Evolutionary conservation across 2,329 filamentous ascomycete genomes (phyloP).

Genomic region (Exophiala bonariae): DNA sequence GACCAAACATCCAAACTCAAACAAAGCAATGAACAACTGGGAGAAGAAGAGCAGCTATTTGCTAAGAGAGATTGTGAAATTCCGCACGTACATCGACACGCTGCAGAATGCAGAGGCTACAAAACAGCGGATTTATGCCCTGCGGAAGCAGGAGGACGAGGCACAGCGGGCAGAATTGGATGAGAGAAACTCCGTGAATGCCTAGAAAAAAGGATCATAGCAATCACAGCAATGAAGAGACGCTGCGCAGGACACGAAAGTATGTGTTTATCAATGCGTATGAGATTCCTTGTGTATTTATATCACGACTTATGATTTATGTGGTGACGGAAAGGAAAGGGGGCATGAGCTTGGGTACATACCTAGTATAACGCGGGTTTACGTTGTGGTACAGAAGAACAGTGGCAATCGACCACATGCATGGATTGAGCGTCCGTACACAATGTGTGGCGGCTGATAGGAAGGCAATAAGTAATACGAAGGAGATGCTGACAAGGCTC

Average conservation of each 20-base stretch:
- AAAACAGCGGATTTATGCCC: conserved; percentile 68
- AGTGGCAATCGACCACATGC: too few relatives aligned
- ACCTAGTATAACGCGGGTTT: too few relatives aligned
- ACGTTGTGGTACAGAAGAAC: too few relatives aligned
- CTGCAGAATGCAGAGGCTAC: conserved; percentile 69
- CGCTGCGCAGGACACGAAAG: background rate
- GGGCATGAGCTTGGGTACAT: too few relatives aligned
- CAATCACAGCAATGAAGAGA: background rate
- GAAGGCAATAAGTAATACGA: too few relatives aligned
- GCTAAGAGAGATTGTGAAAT: conserved; percentile 92
- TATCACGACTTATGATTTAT: conserved; percentile 1
- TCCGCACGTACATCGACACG: conserved; percentile 89
- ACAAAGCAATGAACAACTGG: conserved; percentile 92
- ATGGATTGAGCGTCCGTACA: too few relatives aligned
- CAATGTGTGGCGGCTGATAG: too few relatives aligned
- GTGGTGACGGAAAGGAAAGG: background rate
- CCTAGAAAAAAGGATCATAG: conserved; percentile 6
- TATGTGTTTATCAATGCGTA: background rate
- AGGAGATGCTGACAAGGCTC: too few relatives aligned
- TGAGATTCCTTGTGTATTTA: background rate
- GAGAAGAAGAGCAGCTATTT: conserved; percentile 93
- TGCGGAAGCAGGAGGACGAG: conserved; percentile 26
- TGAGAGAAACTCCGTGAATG: conserved; percentile 10
- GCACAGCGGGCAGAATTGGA: conserved; percentile 15
- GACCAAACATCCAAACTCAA: conserved; percentile 75